Conservation (phyloP, 306 rosid genomes). For the Vigna radiata region DNA sequence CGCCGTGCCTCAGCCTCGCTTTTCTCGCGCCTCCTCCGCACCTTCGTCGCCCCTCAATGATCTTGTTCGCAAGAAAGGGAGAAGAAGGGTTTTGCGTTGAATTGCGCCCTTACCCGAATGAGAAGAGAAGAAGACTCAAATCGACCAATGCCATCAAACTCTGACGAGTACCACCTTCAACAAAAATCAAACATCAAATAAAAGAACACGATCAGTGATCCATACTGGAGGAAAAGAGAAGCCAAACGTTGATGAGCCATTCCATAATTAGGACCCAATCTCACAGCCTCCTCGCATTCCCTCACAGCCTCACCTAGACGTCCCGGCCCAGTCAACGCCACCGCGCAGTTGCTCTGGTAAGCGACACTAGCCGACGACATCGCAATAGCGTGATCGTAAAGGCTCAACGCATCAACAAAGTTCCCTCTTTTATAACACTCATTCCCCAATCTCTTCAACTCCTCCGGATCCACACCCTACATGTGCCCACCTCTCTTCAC, state of each 20-base stretch:
- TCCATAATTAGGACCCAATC: conserved; percentile 79
- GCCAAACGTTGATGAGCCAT: conserved; percentile 93
- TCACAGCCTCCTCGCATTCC: conserved; percentile 89
- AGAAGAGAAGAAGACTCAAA: too few species aligned
- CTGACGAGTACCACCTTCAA: neutral
- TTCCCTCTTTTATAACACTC: conserved; percentile 79
- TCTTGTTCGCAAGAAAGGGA: too few species aligned
- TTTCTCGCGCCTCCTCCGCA: too few species aligned
- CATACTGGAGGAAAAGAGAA: conserved; percentile 73
- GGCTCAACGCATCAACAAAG: conserved; percentile 75
- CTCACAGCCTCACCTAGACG: conserved; percentile 75
- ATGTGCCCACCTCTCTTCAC: conserved; percentile 48
- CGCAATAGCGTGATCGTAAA: conserved; percentile 83
- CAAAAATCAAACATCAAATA: conserved; percentile 12
- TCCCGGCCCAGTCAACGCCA: conserved; percentile 79
- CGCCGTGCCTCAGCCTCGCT: too few species aligned
- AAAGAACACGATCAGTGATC: conserved; percentile 14
- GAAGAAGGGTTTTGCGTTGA: too few species aligned
- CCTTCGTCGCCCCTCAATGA: too few species aligned
- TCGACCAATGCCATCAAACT: conserved; percentile 15
- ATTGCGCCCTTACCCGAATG: too few species aligned
- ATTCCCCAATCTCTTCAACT: conserved; percentile 79
- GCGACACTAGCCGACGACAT: conserved; percentile 75
- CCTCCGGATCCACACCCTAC: conserved; percentile 74
- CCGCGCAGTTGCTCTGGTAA: conserved; percentile 86